Percentiles rank a stretch among this genome's conserved stretches.
These are phyloP conservation scores for Diaporthe sp. DNA, from an alignment of 2,329 filamentous ascomycete genomes.

Conservation along the genomic window DNA sequence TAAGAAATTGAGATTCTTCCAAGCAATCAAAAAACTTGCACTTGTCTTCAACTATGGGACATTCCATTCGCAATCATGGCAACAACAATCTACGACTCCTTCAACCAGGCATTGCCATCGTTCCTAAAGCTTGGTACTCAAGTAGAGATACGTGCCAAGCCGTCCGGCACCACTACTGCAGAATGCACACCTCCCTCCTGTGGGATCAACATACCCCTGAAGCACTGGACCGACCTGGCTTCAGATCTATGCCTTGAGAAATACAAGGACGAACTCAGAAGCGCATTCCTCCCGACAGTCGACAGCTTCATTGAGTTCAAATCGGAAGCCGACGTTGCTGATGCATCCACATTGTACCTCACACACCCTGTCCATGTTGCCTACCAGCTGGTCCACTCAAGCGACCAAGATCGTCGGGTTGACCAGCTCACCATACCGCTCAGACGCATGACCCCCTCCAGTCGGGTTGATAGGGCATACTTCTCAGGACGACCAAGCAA, in stretches of 20 bases:
- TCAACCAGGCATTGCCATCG: background rate
- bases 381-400: background rate
- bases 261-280: background rate
- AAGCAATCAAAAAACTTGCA: background rate
- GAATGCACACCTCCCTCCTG: background rate
- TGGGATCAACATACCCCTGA: background rate
- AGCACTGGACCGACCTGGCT: background rate
- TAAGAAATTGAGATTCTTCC: background rate
- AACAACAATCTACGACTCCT: background rate
- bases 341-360: background rate
- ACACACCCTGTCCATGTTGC: background rate
- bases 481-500: background rate
- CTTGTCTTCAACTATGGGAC: background rate
- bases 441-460: background rate
- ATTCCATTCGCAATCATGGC: background rate
- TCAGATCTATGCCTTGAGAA: background rate
- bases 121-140: background rate
- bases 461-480: background rate
- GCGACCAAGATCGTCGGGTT: background rate
- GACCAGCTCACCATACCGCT: background rate
- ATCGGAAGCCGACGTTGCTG: background rate
- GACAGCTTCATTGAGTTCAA: background rate
- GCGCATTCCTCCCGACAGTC: background rate
- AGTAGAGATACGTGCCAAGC: rapidly evolving
- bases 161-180: background rate